Percentiles rank a stretch among this genome's conserved stretches.
Conservation (phyloP, 805 yeast species). For the Ogataea methanolica region DNA sequence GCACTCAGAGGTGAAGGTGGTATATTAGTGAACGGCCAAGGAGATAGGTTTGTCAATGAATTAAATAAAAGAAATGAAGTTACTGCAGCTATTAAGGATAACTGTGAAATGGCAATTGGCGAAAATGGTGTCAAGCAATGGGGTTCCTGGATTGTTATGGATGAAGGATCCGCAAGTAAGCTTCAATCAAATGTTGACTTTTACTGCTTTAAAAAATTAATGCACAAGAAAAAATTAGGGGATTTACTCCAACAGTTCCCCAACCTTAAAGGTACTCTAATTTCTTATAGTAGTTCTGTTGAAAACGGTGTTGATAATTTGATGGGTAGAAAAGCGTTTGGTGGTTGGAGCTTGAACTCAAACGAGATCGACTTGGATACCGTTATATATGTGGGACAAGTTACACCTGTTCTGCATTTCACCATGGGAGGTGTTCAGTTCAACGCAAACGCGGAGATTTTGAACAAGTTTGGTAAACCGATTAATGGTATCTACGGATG, state of each 20-base stretch:
- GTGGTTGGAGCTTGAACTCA: slow-evolving; percentile 13
- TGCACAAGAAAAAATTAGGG: slow-evolving; percentile 41
- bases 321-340: slow-evolving; percentile 13
- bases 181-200: slow-evolving; percentile 51
- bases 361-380: slow-evolving; percentile 9
- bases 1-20: slow-evolving; percentile 68
- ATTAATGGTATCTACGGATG: slow-evolving; percentile 54
- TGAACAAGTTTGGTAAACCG: slow-evolving; percentile 26
- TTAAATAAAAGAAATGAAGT: slow-evolving; percentile 58
- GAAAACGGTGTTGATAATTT: slow-evolving; percentile 1
- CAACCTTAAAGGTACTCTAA: slow-evolving; percentile 7
- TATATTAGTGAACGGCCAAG: slow-evolving; percentile 42
- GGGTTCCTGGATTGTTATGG: slow-evolving; percentile 45
- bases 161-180: slow-evolving; percentile 39
- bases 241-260: slow-evolving; percentile 37
- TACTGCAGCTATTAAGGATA: slow-evolving; percentile 50
- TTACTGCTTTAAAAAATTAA: slow-evolving; percentile 50
- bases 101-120: slow-evolving; percentile 7
- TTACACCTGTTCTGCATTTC: slow-evolving; percentile 57
- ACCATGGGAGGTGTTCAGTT: slow-evolving; percentile 67
- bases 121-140: slow-evolving; percentile 26
- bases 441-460: slow-evolving; percentile 38
- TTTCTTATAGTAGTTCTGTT: slow-evolving; percentile 6
- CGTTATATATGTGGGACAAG: slow-evolving; percentile 43
- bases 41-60: slow-evolving; percentile 55